Base-by-base conservation (phyloP, 139 green algal genomes). In the Chlorella sp. region DNA sequence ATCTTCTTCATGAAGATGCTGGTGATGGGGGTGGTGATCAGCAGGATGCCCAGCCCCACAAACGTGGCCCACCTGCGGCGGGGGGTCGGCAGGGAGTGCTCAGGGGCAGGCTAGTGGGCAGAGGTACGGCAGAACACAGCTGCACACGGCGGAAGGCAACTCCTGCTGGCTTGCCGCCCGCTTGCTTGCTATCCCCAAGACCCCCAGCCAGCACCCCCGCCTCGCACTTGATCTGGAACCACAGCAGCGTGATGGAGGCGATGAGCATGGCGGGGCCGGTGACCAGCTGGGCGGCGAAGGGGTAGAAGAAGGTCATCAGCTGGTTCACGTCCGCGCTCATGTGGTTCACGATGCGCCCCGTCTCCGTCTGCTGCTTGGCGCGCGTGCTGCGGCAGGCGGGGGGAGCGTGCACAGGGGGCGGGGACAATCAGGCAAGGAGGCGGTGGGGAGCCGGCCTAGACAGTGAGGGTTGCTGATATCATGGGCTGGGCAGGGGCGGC, bases 11-110 rank as follows among this genome's bases (percentile, higher is more conserved):
- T 92, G 38, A 98, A 92, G 56, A 91, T 87, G 41, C 86, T 87
- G 14, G 94, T 94, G 46, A 94, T 51, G 24, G 94, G 96, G 43
- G 89, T 92, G 85, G 94, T 90, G 38, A 95, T 6, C 19, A 98
- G 73, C 76, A 97, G 92, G 69, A 97, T 90, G 48, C 81, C 93
- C 83, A 99, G 89, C 3, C 96, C 96, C 60, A 98, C 92, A 86
- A 99, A 96, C 11, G 95, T 95, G 30, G 90, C 90, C 95, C 95
- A 98, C 13, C 89, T 85, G 80, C 78, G 70, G 51, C 13, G 9
- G 72, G 80, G 84, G n/a, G 69, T 85, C 40, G 28, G 17, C 38
- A 26, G 36, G 44, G 58, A 0, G 41, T 2, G 22, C 22, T 28
- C 19, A 51, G 24, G 69, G 3, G 69, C 60, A 69, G 60, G 60